These are phyloP conservation scores for Alternaria solani DNA, from an alignment of 2,329 filamentous ascomycete species.

Conservation along the genomic window DNA sequence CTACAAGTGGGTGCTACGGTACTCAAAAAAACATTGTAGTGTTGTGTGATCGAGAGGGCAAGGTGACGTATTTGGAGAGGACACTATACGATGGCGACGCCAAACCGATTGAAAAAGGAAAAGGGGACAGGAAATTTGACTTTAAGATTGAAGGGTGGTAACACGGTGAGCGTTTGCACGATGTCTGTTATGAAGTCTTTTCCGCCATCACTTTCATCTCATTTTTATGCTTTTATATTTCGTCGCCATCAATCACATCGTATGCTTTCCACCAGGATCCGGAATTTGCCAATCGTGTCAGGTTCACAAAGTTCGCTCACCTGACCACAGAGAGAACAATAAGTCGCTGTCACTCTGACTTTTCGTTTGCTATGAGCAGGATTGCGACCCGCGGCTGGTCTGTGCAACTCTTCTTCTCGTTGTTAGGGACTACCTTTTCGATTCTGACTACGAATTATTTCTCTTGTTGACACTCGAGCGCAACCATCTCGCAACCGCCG, in stretches of 20 bases:
- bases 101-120: slow-evolving; percentile 54
- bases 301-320: not conserved
- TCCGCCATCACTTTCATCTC: not conserved
- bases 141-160: slow-evolving; percentile 59
- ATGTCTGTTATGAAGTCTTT: not conserved
- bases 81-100: slow-evolving; percentile 66
- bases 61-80: slow-evolving; percentile 68
- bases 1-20: slow-evolving; percentile 64
- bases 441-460: not conserved
- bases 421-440: not conserved
- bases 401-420: not conserved
- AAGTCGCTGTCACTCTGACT: not conserved
- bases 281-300: too few relatives aligned
- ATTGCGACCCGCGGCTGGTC: not conserved
- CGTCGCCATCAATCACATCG: not conserved
- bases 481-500: not conserved
- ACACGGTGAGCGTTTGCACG: not conserved
- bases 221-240: not conserved
- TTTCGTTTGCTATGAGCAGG: not conserved
- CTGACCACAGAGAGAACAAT: not conserved
- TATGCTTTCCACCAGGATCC: not conserved
- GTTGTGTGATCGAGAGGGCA: slow-evolving; percentile 63
- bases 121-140: slow-evolving; percentile 58
- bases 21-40: slow-evolving; percentile 71
- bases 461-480: not conserved